Percentiles rank a stretch among this genome's conserved stretches.
These are phyloP conservation scores for Clavispora carvajalis DNA, from an alignment of 805 yeast species.

Conservation along the genomic window DNA sequence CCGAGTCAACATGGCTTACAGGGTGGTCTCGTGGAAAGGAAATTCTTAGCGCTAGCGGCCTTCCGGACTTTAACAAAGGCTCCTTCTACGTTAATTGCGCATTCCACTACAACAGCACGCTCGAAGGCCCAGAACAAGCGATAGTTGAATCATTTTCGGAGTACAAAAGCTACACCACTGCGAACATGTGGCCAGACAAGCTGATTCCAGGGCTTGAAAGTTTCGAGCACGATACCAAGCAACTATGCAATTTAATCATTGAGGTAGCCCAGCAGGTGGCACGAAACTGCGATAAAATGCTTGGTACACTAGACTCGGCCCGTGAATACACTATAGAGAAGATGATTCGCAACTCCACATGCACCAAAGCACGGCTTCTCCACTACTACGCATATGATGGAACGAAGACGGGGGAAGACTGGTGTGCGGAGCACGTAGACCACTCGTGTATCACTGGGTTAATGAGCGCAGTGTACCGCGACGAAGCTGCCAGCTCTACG, in stretches of 20 bases:
- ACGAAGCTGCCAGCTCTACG: conserved; percentile 27
- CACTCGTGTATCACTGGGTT: conserved; percentile 58
- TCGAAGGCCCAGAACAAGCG: conserved; percentile 43
- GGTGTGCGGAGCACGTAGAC: conserved; percentile 63
- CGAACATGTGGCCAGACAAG: conserved; percentile 48
- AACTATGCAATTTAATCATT: conserved; percentile 41
- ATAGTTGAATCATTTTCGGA: conserved; percentile 27
- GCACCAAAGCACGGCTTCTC: conserved; percentile 53
- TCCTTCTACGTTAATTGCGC: conserved; percentile 57
- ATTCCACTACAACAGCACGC: conserved; percentile 37
- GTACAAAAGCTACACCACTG: conserved; percentile 40
- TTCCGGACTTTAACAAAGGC: conserved; percentile 49
- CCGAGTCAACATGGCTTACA: conserved; percentile 47
- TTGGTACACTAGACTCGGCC: conserved; percentile 17
- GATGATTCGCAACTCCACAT: conserved; percentile 45
- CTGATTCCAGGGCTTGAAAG: conserved; percentile 17
- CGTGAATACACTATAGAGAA: conserved; percentile 37
- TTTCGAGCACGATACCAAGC: conserved; percentile 35
- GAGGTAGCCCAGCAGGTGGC: conserved; percentile 47
- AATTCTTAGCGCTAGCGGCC: conserved; percentile 34
- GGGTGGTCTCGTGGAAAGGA: conserved; percentile 64
- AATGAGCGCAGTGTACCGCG: conserved; percentile 48
- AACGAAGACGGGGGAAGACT: conserved; percentile 25
- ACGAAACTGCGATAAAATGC: conserved; percentile 47
- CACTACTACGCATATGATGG: conserved; percentile 43